Percentiles rank a stretch among this genome's conserved stretches.
These are phyloP conservation scores for Tolypocladium inflatum DNA, from an alignment of 2,329 filamentous ascomycete species.

Conservation along the genomic window DNA sequence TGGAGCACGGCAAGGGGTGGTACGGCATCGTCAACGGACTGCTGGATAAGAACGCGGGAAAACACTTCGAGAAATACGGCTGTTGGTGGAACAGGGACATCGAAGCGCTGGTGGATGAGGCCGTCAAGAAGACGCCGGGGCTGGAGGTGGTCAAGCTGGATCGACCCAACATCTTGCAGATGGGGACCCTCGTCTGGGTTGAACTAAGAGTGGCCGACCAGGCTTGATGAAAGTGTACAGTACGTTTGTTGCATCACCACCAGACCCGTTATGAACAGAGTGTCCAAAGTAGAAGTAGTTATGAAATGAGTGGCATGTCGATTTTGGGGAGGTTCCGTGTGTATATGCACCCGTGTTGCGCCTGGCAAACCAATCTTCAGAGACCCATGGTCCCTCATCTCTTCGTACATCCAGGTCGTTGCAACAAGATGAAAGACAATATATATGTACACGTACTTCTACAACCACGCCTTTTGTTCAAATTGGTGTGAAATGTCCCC, in stretches of 20 bases:
- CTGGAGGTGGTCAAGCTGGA: slow-evolving; percentile 46
- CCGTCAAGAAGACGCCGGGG: slow-evolving; percentile 36
- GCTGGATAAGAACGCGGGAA: slow-evolving; percentile 43
- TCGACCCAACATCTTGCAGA: slow-evolving; percentile 41
- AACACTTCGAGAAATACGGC: slow-evolving; percentile 50
- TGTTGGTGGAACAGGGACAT: slow-evolving; percentile 64
- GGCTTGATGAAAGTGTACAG: slow-evolving; percentile 1
- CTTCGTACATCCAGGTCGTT: slow-evolving; percentile 10
- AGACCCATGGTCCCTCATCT: neutral
- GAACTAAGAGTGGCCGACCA: slow-evolving; percentile 37
- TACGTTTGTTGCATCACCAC: neutral
- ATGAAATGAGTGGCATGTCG: slow-evolving; percentile 8
- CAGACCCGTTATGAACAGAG: neutral
- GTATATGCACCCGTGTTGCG: slow-evolving; percentile 3
- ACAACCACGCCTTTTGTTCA: slow-evolving; percentile 10
- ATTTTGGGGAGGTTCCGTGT: slow-evolving; percentile 2
- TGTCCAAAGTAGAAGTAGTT: neutral
- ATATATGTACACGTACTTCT: slow-evolving; percentile 22
- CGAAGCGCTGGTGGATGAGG: slow-evolving; percentile 41
- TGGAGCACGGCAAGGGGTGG: slow-evolving; percentile 52
- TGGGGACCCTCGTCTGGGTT: slow-evolving; percentile 49
- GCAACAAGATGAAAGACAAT: slow-evolving; percentile 12
- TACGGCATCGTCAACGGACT: slow-evolving; percentile 45
- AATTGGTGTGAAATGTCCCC: neutral
- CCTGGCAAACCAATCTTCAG: neutral